Evolutionary conservation across 2,329 filamentous ascomycete genomes (phyloP).

Genomic region (Dendrostoma leiphaemia): DNA sequence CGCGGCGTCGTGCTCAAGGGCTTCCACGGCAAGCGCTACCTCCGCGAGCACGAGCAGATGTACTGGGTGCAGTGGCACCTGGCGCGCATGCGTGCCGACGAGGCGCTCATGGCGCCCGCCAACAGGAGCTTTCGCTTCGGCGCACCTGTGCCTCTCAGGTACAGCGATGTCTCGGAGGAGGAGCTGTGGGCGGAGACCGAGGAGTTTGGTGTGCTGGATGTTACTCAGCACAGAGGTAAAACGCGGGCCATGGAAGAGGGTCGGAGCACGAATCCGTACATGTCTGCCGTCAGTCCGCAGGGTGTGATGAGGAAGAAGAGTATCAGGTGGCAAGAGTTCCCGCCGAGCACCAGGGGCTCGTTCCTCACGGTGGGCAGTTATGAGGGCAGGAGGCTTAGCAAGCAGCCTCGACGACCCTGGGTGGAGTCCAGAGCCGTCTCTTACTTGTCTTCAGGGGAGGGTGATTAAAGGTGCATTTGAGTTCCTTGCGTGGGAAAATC

Average conservation of each 20-base stretch:
- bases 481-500: too few species aligned
- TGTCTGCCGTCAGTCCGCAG: not conserved
- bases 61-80: conserved; percentile 46
- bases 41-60: conserved; percentile 62
- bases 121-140: conserved; percentile 23
- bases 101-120: conserved; percentile 15
- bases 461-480: too few species aligned
- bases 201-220: conserved; percentile 21
- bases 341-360: conserved; percentile 14
- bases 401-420: conserved; percentile 16
- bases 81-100: conserved; percentile 27
- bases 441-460: conserved; percentile 11
- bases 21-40: conserved; percentile 58
- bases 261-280: not conserved
- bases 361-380: conserved; percentile 12
- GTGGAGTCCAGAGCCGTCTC: conserved; percentile 15
- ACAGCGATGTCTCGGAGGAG: conserved; percentile 21
- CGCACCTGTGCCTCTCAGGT: conserved; percentile 20
- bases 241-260: conserved; percentile 1
- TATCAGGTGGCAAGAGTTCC: conserved; percentile 19
- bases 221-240: conserved; percentile 11
- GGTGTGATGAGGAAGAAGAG: conserved; percentile 14
- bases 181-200: conserved; percentile 21
- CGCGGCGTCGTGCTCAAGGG: conserved; percentile 57
- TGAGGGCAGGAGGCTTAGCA: conserved; percentile 18